Conservation (phyloP, 2,329 filamentous ascomycete genomes). For the Emergomyces orientalis region DNA sequence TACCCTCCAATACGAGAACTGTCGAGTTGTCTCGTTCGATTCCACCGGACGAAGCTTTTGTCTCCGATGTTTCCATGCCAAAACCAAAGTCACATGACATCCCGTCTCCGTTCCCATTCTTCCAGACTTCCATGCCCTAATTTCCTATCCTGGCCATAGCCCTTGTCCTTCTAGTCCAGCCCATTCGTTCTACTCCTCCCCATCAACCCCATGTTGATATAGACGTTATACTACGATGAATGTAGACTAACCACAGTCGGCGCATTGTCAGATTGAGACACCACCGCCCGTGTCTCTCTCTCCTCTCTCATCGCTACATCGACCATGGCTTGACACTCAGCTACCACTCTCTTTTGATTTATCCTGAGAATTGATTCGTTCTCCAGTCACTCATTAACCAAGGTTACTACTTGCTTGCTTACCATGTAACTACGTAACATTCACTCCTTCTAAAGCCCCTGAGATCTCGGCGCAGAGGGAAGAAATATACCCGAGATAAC, state of each 20-base stretch:
- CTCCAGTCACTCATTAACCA: background rate
- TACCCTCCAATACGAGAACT: no score
- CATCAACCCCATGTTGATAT: background rate
- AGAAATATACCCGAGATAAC: background rate
- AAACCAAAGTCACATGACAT: background rate
- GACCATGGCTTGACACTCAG: conserved; percentile 1
- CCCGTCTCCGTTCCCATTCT: no score
- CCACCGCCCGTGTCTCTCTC: no score
- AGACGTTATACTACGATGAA: no score
- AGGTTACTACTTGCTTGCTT: no score
- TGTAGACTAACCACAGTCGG: no score
- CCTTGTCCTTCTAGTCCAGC: no score
- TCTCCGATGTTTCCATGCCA: background rate
- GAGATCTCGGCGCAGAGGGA: background rate
- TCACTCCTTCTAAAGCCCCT: background rate
- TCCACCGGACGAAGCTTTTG: no score
- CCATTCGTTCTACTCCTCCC: background rate
- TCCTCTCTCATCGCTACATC: background rate
- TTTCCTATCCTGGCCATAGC: background rate
- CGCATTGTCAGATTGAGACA: background rate
- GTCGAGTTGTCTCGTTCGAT: no score
- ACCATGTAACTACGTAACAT: background rate
- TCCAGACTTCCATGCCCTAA: no score
- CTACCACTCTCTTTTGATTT: background rate
- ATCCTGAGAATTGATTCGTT: background rate